Base-by-base conservation (phyloP, 495 filamentous ascomycete genomes). In the Talaromyces proteolyticus region DNA sequence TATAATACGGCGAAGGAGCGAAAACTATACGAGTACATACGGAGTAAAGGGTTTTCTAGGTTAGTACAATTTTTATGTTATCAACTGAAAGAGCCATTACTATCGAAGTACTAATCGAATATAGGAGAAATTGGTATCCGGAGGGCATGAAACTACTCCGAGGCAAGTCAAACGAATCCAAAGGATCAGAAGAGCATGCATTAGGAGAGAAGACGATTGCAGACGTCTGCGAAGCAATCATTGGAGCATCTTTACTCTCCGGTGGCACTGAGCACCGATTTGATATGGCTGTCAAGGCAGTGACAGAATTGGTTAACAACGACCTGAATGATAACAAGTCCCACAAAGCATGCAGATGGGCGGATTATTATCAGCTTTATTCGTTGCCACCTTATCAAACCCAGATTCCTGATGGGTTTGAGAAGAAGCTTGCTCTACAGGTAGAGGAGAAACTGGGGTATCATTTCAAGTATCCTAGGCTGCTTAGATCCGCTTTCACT, bases 211-310 rank as follows among this genome's bases (percentile, higher is more conserved):
- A 98, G 67, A 84, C 88, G 3, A 86, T 96, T 61, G 93, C 93
- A n/a, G 93, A 98, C 69, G 91, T 98, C 17, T 95, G 89, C 51
- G 93, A 98, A 64, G 93, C 93, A 3, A 60, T 97, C 53, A 97
- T 98, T 47, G 93, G 91, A 14, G 93, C 91, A 4, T 85, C 93
- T 0, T 77, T 95, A 39, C 72, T 96, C 7, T 81, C 85, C 2
- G 71, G 75, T 24, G 73, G 77, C 12, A 56, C 72, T 39, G 63
- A 73, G 1, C 64, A 78, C 46, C 78, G 76, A 34, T 87, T 91
- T 59, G 87, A 96, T 57, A 73, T 85, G 63, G 91, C 94, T 12
- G 84, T 94, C 34, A 78, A 83, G 60, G 89, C 91, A 26, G 91
- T 96, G 11, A 91, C 83, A 5, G 72, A 75, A 21, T 69, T 97